A percentile compares a stretch with the other conserved stretches of the same genome.
Conservation (phyloP, 2,329 filamentous ascomycete genomes). For the Phaeosphaeria sp. region DNA sequence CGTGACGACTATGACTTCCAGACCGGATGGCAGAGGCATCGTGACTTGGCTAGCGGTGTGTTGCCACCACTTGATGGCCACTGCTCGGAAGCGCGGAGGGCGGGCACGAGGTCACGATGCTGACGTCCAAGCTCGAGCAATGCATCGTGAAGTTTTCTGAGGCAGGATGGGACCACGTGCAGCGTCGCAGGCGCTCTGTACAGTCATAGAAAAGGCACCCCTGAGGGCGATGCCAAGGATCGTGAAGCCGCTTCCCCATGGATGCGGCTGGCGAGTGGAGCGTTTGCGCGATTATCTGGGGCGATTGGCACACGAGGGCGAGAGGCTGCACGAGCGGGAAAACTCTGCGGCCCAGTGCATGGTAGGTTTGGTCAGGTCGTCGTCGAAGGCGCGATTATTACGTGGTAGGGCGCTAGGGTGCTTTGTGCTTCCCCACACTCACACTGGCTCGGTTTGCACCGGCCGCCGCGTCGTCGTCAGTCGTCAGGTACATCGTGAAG, state of each 20-base stretch:
- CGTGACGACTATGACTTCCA: slow-evolving; percentile 26
- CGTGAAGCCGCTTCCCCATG: slow-evolving; percentile 20
- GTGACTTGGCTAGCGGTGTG: slow-evolving; percentile 38
- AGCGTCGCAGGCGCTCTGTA: slow-evolving; percentile 34
- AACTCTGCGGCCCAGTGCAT: slow-evolving; percentile 3
- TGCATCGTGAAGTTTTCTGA: slow-evolving; percentile 10
- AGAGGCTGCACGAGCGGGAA: not conserved
- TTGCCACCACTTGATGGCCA: slow-evolving; percentile 13
- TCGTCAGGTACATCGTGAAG: slow-evolving; percentile 6
- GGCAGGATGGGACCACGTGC: slow-evolving; percentile 29
- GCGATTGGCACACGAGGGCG: slow-evolving; percentile 9
- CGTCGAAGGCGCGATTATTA: not conserved
- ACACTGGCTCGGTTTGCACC: slow-evolving; percentile 5
- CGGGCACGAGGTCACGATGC: slow-evolving; percentile 19
- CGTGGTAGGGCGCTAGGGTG: not conserved
- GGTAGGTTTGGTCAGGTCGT: slow-evolving; percentile 1
- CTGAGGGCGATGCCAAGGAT: slow-evolving; percentile 34
- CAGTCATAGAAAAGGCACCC: slow-evolving; percentile 19
- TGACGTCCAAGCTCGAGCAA: slow-evolving; percentile 3
- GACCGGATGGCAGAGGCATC: slow-evolving; percentile 17
- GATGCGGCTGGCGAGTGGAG: not conserved
- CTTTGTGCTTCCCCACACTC: not conserved
- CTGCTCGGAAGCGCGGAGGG: slow-evolving; percentile 18
- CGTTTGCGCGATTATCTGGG: slow-evolving; percentile 17
- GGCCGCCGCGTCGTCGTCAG: slow-evolving; percentile 1